Conservation (phyloP, 176 grass and related monocot genomes). For the Oryza coarctata region DNA sequence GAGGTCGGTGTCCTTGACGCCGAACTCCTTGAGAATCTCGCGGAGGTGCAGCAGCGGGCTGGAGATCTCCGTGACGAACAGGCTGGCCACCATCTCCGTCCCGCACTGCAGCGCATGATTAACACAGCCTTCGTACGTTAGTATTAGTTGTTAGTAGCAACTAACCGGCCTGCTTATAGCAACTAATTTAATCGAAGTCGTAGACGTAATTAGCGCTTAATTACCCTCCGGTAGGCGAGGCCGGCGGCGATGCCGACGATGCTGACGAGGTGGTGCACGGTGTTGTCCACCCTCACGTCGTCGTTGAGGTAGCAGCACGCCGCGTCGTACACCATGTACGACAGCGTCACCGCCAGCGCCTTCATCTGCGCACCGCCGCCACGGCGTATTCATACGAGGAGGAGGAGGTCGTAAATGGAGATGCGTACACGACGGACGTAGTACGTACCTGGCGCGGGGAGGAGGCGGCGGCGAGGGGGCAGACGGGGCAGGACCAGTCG, state of each 20-base stretch:
- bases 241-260: constrained; percentile 65
- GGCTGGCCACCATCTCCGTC: constrained; percentile 63
- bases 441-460: constrained; percentile 49
- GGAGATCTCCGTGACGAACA: constrained; percentile 69
- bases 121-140: neutral
- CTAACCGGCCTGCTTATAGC: no score
- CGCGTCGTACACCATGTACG: constrained; percentile 71
- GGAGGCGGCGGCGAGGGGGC: constrained; percentile 55
- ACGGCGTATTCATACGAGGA: neutral
- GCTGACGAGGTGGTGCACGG: constrained; percentile 64
- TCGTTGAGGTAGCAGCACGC: constrained; percentile 56
- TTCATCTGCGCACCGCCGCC: constrained; percentile 32
- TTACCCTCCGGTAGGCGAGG: constrained; percentile 58
- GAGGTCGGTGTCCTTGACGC: constrained; percentile 57
- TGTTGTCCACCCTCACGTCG: constrained; percentile 49
- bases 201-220: no score
- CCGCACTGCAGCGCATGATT: constrained; percentile 40
- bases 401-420: no score
- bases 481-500: constrained; percentile 52
- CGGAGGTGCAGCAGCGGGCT: constrained; percentile 73
- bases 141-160: no score
- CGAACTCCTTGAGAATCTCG: constrained; percentile 78
- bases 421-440: no score
- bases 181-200: no score
- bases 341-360: constrained; percentile 51